These are phyloP conservation scores for Talaromyces proteolyticus DNA, from an alignment of 495 filamentous ascomycete species.

Conservation along the genomic window DNA sequence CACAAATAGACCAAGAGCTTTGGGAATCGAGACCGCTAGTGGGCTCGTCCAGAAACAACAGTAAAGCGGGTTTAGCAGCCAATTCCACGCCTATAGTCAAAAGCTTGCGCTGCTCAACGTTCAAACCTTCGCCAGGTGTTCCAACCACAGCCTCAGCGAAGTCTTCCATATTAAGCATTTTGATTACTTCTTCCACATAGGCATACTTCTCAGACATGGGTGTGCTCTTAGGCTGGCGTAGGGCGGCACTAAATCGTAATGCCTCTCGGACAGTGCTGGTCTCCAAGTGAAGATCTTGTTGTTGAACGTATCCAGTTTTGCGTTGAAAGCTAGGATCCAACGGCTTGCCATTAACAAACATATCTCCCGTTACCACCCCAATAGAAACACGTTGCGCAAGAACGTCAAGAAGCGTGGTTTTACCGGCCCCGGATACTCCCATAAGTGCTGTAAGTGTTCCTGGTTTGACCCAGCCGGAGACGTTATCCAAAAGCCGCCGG, in stretches of 20 bases:
- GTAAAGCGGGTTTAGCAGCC: constrained; percentile 78
- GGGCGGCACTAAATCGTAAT: constrained; percentile 72
- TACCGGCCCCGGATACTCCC: constrained; percentile 57
- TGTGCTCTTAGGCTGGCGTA: constrained; percentile 65
- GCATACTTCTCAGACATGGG: constrained; percentile 40
- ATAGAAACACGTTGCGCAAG: constrained; percentile 47
- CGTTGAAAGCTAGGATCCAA: constrained; percentile 76
- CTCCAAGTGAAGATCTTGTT: constrained; percentile 85
- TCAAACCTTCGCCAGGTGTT: constrained; percentile 62
- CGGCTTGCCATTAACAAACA: constrained; percentile 43
- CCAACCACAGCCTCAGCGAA: constrained; percentile 40
- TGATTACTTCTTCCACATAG: constrained; percentile 47
- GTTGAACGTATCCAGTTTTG: constrained; percentile 90
- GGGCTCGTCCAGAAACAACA: constrained; percentile 87
- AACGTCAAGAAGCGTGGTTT: constrained; percentile 59
- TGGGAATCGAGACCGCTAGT: constrained; percentile 86
- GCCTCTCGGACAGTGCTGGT: constrained; percentile 81
- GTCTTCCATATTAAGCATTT: constrained; percentile 45
- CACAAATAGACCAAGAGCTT: constrained; percentile 85
- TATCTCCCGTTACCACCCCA: constrained; percentile 45
- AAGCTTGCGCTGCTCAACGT: constrained; percentile 87
- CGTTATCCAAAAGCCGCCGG: constrained; percentile 54
- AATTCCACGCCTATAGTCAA: constrained; percentile 88
- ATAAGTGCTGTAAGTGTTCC: constrained; percentile 63
- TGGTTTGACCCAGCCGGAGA: constrained; percentile 63